Evolutionary conservation across 768 basidiomycete species (phyloP).

Genomic region (Russula lepida): DNA sequence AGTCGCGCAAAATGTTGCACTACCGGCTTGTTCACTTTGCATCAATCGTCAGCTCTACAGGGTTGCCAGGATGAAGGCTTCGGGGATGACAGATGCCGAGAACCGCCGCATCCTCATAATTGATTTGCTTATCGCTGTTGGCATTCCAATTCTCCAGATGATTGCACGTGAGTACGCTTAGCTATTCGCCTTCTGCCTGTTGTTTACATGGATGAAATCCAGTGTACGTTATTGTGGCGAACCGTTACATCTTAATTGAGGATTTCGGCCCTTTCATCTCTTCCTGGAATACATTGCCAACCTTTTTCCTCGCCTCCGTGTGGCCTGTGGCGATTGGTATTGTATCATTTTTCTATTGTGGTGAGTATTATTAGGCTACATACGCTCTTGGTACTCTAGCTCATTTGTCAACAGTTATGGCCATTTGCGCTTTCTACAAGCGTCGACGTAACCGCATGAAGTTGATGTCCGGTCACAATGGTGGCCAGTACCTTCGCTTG

Average conservation of each 20-base stretch:
- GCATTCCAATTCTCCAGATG: conserved; percentile 13
- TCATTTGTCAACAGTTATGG: conserved; percentile 20
- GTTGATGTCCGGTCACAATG: conserved; percentile 30
- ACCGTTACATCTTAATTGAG: conserved; percentile 23
- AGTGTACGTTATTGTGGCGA: not conserved
- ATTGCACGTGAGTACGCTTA: not conserved
- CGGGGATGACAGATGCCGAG: conserved; percentile 23
- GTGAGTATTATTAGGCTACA: conserved; percentile 24
- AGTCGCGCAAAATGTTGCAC: conserved; percentile 30
- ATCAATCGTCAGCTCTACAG: conserved; percentile 43
- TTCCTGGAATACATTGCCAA: conserved; percentile 27
- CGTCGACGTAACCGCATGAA: conserved; percentile 22
- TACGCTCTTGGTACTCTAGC: not conserved
- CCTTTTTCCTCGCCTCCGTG: conserved; percentile 27
- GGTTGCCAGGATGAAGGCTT: conserved; percentile 31
- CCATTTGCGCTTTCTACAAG: conserved; percentile 22
- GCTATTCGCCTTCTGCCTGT: not conserved
- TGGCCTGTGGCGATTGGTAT: conserved; percentile 23
- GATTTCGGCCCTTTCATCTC: conserved; percentile 38
- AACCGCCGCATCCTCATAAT: not conserved
- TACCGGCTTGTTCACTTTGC: conserved; percentile 35
- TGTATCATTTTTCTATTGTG: conserved; percentile 30
- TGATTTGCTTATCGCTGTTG: conserved; percentile 26
- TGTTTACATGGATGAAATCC: not conserved
- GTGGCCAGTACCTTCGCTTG: not conserved